Conservation (phyloP, 495 filamentous ascomycete genomes). For the Aspergillus mulundensis region DNA sequence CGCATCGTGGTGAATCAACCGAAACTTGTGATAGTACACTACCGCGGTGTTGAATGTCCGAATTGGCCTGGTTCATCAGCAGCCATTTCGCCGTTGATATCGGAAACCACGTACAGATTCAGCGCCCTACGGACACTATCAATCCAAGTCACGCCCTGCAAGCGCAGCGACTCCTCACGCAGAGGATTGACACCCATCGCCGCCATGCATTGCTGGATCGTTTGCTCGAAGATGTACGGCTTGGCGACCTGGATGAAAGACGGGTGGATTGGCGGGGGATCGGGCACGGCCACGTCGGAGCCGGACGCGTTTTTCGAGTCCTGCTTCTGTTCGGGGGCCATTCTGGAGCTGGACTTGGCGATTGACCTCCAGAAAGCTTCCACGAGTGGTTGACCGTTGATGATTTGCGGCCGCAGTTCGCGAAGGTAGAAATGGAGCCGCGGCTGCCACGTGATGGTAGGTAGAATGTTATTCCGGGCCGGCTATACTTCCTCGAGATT, state of each 20-base stretch:
- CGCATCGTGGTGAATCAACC: constrained; percentile 67
- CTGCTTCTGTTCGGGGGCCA: constrained; percentile 24
- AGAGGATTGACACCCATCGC: constrained; percentile 51
- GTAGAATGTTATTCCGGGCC: not conserved
- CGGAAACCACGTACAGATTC: constrained; percentile 53
- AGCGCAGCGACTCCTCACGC: constrained; percentile 63
- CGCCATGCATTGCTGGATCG: constrained; percentile 54
- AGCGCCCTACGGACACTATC: constrained; percentile 69
- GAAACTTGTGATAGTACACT: constrained; percentile 85
- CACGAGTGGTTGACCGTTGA: not conserved
- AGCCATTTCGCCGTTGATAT: not conserved
- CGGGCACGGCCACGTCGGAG: constrained; percentile 18
- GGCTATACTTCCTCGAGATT: too few relatives aligned
- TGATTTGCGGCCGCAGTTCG: not conserved
- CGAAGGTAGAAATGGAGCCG: constrained; percentile 1
- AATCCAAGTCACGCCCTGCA: constrained; percentile 78
- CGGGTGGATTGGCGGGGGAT: constrained; percentile 57
- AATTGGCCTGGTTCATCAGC: constrained; percentile 57
- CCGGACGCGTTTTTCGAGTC: constrained; percentile 12
- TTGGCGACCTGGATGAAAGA: constrained; percentile 69
- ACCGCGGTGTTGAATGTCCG: constrained; percentile 81
- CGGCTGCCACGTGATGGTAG: constrained; percentile 7
- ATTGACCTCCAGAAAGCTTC: not conserved
- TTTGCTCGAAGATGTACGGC: constrained; percentile 62
- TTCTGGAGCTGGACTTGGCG: constrained; percentile 2